Evolutionary conservation across 1,284 basidiomycete genomes (phyloP), one percentile per base, ranked within the genome.

Genomic region (Ceratobasidium theobromae): DNA sequence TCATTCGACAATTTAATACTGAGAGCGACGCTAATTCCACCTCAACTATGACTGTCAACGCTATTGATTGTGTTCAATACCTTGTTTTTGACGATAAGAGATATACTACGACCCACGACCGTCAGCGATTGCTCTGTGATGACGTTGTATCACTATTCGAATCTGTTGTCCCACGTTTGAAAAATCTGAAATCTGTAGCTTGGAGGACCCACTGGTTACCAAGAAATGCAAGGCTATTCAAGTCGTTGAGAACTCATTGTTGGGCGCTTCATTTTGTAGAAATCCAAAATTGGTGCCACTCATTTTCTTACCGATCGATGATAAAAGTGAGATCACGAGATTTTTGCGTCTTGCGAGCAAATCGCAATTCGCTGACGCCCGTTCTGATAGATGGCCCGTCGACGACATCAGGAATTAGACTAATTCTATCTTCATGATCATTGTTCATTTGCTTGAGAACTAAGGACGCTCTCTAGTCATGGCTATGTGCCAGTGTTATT

Each of bases 131-230:
- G 3, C 45, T 62, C 28, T 62, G 45, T 23, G 45, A 62, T 14
- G 45, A 62, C 21, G 14, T 51, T 38, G 25, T 40, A 16, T 48
- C 57, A n/a, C 21, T 32, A 3, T 45, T 62, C 23, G 30, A 45
- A 4, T 27, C 40, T 30, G 33, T 40, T 51, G 18, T 62, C 12
- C 57, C 57, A 12, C 33, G 23, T n/a, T 62, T 62, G 45, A 51
- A 25, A 11, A 46, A 51, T 6, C 46, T 62, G 45, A 32, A 40
- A 21, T 16, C 28, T 14, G 8, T 62, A 23, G 30, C 41, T n/a
- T 62, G 57, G 57, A 62, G 23, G 18, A 49, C 57, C n/a, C 57
- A 62, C 32, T 62, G 57, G 57, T 35, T 62, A 2, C 57, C 57
- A 3, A 30, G 35, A 28, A 62, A 51, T 38, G 40, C 57, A n/a